A percentile compares a stretch with the other conserved stretches of the same genome.
phyloP scores from a whole-genome alignment of 805 yeast species.

The Saccharomyces jurei region DNA sequence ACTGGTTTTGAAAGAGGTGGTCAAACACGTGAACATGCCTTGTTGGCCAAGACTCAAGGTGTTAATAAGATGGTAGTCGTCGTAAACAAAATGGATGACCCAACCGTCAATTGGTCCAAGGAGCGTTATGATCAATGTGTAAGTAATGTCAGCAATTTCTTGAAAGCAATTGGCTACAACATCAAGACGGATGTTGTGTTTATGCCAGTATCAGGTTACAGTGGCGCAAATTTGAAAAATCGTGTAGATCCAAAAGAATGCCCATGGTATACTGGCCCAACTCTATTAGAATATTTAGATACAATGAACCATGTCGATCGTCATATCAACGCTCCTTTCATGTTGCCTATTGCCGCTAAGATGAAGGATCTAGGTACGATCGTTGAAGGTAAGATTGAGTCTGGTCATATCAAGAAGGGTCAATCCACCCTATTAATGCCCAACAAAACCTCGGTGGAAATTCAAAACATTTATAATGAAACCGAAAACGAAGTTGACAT shows the following conservation, averaged over 20 bases:
- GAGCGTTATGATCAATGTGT: constrained; percentile 96
- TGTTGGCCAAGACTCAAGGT: constrained; percentile 96
- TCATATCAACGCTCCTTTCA: constrained; percentile 88
- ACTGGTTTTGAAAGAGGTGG: constrained; percentile 99
- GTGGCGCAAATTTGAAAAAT: constrained; percentile 94
- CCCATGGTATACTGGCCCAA: constrained; percentile 93
- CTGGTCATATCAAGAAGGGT: constrained; percentile 85
- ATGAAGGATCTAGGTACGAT: constrained; percentile 96
- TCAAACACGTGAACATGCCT: constrained; percentile 96
- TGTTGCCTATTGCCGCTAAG: constrained; percentile 92
- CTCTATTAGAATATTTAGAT: constrained; percentile 85
- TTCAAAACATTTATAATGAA: constrained; percentile 82
- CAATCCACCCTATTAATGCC: constrained; percentile 82
- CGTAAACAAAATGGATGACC: constrained; percentile 97
- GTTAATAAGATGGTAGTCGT: constrained; percentile 89
- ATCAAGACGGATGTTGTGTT: constrained; percentile 73
- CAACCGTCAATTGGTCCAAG: constrained; percentile 92
- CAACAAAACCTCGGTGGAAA: constrained; percentile 74
- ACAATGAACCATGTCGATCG: constrained; percentile 73
- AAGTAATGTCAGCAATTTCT: constrained; percentile 63
- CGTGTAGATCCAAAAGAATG: constrained; percentile 62
- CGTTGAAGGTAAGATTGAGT: constrained; percentile 96
- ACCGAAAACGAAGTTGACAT: constrained; percentile 87
- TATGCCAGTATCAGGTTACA: constrained; percentile 98
- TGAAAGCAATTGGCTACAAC: constrained; percentile 84